Evolutionary conservation across 2,329 filamentous ascomycete genomes (phyloP), one percentile per base, ranked within the genome.

Genomic region (Neopestalotiopsis clavispora): DNA sequence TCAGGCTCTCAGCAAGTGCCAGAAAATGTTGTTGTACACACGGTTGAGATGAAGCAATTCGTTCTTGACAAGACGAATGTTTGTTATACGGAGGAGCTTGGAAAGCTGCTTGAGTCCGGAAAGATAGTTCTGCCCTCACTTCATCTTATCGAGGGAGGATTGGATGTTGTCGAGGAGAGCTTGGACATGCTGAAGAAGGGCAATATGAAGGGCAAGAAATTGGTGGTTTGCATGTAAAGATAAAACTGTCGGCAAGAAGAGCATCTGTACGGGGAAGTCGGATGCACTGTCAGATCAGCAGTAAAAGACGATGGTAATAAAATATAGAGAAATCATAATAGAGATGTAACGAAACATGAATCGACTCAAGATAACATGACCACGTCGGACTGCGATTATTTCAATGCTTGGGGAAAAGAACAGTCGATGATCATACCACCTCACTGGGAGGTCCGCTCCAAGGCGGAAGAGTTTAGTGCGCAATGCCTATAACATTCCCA

Each of bases 1-100:
- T 72, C 74, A 5, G 58, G 32, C 6, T 72, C 74, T 2, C 70
- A 75, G 14, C 65, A 64, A 5, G 68, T 78, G 5, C 77, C 78
- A 1, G 70, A 71, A 7, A 78, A 80, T 56, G 75, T 80, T 3
- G 68, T 65, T 4, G 75, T 80, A 13, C 74, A 78, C 67, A 80
- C 77, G 3, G 78, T 82, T 9, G 80, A 81, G 74, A 82, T 82
- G 79, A 81, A 81, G 70, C 74, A 76, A 65, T 82, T 82, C 67
- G 78, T 81, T 1, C 70, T 81, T 20, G 75, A 81, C 63, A 71
- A 74, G 59, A 70, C 66, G 3, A 75, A 74, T 30, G 71, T 71
- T 28, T 68, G 71, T 2, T 81, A 79, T 65, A 76, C 77, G 1
- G 67, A 72, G 64, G 74, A 75, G 57, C 71, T 82, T 23, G 80